Evolutionary conservation across 1,284 basidiomycete genomes (phyloP).

Genomic region (Tilletia caries): DNA sequence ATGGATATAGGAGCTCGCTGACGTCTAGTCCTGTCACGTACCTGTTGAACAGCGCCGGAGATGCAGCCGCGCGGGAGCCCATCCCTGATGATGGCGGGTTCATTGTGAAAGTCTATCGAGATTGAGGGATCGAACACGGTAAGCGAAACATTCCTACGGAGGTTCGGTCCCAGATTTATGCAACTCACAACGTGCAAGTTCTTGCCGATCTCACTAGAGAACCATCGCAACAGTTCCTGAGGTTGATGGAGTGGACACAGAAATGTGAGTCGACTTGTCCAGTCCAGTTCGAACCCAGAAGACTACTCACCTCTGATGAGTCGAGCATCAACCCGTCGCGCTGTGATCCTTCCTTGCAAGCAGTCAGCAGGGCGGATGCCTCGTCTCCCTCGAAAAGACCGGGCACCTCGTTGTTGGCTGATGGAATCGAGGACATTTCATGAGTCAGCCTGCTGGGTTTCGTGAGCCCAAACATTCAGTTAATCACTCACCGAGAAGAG

Average conservation of each 20-base stretch:
- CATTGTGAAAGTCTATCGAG: constrained; percentile 79
- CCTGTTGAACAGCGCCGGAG: constrained; percentile 72
- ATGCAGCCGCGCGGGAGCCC: constrained; percentile 91
- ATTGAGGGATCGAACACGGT: not conserved
- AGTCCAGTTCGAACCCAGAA: too few relatives aligned
- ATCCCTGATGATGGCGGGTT: constrained; percentile 95
- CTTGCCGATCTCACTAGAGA: constrained; percentile 38
- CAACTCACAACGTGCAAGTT: constrained; percentile 43
- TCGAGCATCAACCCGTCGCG: constrained; percentile 96
- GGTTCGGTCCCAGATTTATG: not conserved
- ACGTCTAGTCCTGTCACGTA: constrained; percentile 5
- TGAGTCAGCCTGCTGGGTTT: too few relatives aligned
- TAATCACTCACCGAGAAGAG: constrained; percentile 12
- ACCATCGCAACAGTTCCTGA: constrained; percentile 38
- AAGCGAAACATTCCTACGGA: not conserved
- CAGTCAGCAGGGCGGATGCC: constrained; percentile 91
- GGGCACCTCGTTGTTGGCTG: constrained; percentile 96
- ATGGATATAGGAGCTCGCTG: constrained; percentile 92
- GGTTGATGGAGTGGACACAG: not conserved
- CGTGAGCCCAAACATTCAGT: not conserved
- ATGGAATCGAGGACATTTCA: constrained; percentile 52
- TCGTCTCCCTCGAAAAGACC: constrained; percentile 86
- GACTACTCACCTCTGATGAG: constrained; percentile 89
- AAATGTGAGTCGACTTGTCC: too few relatives aligned
- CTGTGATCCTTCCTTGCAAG: constrained; percentile 97